Evolutionary conservation across 371 early-diverging fungal genomes (phyloP).

Genomic region (Mucor racemosus): DNA sequence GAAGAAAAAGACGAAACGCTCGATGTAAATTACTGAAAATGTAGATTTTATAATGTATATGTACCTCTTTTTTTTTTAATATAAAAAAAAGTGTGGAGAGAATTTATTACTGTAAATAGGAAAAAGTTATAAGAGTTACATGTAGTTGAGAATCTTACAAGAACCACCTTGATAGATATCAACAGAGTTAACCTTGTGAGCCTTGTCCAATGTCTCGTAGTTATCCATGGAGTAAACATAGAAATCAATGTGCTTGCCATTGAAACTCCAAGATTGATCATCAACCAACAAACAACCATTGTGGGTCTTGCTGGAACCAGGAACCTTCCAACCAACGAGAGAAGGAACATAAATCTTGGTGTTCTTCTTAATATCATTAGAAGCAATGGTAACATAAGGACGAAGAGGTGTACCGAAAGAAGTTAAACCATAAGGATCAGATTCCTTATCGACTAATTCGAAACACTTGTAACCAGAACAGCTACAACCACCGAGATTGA

Average conservation of each 20-base stretch:
- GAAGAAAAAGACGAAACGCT: background rate
- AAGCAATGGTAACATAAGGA: conserved; percentile 51
- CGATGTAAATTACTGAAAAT: conserved; percentile 6
- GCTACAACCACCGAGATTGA: conserved; percentile 55
- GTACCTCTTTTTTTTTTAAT: background rate
- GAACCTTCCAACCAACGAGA: conserved; percentile 51
- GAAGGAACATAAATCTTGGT: conserved; percentile 56
- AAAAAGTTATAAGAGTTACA: background rate
- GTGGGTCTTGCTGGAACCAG: conserved; percentile 47
- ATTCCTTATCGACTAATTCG: conserved; percentile 41
- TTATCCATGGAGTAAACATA: conserved; percentile 42
- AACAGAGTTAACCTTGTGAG: conserved; percentile 38
- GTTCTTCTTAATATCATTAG: conserved; percentile 50
- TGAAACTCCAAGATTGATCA: conserved; percentile 57
- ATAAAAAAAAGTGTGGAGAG: background rate
- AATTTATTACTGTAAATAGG: background rate
- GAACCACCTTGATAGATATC: conserved; percentile 55
- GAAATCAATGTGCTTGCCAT: conserved; percentile 49
- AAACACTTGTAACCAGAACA: conserved; percentile 55
- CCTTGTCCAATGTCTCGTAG: conserved; percentile 42
- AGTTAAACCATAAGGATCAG: conserved; percentile 54
- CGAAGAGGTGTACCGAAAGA: conserved; percentile 51
- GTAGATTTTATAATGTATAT: conserved; percentile 1
- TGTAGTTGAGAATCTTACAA: conserved; percentile 49
- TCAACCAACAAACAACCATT: conserved; percentile 57